Evolutionary conservation across 2,329 filamentous ascomycete genomes (phyloP).

Genomic region (Penicillium capsulatum): DNA sequence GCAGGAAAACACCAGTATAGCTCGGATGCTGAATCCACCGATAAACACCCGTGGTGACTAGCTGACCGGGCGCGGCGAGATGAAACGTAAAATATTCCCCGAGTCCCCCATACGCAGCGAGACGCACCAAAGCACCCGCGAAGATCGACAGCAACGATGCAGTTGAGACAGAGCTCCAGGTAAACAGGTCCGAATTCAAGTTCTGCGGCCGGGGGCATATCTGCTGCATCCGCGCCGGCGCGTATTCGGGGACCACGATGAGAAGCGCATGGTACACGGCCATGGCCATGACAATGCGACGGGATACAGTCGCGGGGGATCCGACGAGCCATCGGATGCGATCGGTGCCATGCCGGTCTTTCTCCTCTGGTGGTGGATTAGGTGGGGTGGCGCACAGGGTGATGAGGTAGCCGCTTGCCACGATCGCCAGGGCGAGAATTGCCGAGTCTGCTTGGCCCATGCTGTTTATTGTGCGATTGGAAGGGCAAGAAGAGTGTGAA

Average conservation of each 20-base stretch:
- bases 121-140: constrained; percentile 25
- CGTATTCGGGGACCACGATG: constrained; percentile 5
- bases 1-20: constrained; percentile 44
- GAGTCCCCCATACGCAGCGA: constrained; percentile 44
- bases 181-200: constrained; percentile 18
- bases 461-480: not conserved
- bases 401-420: constrained; percentile 15
- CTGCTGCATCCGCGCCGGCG: constrained; percentile 2
- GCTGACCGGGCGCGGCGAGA: constrained; percentile 44
- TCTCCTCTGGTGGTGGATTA: constrained; percentile 12
- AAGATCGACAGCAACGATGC: constrained; percentile 19
- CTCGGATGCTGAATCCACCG: constrained; percentile 51
- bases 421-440: constrained; percentile 14
- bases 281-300: constrained; percentile 5
- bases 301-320: constrained; percentile 5
- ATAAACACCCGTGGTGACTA: constrained; percentile 50
- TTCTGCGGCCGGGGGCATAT: constrained; percentile 20
- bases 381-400: constrained; percentile 22
- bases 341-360: constrained; percentile 14
- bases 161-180: constrained; percentile 21
- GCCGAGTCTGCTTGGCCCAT: constrained; percentile 7
- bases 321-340: constrained; percentile 17
- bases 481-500: not conserved
- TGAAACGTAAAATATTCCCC: constrained; percentile 54
- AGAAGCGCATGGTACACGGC: constrained; percentile 23